phyloP scores from a whole-genome alignment of 2,329 filamentous ascomycete species.

The Drechslerella dactyloides region DNA sequence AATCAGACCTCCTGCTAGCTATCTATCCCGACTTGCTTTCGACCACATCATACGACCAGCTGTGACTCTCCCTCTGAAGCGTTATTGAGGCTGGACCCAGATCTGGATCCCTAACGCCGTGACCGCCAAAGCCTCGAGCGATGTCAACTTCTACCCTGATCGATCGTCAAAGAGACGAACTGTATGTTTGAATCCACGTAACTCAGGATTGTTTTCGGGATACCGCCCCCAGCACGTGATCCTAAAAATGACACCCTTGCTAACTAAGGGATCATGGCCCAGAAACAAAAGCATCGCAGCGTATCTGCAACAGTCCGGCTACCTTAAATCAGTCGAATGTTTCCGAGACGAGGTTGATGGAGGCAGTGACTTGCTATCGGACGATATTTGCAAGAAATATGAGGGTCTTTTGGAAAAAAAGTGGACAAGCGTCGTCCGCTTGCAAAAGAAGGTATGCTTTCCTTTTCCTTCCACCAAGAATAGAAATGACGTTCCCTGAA shows the following conservation, averaged over 20 bases:
- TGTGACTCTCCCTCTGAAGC: background rate
- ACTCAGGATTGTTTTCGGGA: background rate
- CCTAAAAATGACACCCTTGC: background rate
- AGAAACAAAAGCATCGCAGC: constrained; percentile 94
- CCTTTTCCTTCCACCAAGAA: background rate
- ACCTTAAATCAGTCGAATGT: constrained; percentile 66
- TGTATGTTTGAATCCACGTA: constrained; percentile 26
- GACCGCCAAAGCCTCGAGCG: constrained; percentile 5
- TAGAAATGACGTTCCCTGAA: background rate
- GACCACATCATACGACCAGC: background rate
- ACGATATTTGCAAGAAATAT: constrained; percentile 87
- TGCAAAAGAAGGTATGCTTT: constrained; percentile 84
- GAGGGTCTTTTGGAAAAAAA: constrained; percentile 95
- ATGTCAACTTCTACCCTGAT: constrained; percentile 43
- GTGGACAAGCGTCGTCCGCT: constrained; percentile 91
- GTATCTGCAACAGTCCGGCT: constrained; percentile 77
- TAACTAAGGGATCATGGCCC: background rate
- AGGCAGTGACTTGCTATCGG: constrained; percentile 73
- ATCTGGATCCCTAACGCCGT: background rate
- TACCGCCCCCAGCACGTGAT: background rate
- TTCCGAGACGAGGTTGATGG: constrained; percentile 79
- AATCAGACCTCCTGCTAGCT: background rate
- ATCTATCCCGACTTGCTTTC: background rate
- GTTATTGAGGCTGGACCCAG: background rate
- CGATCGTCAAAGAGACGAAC: constrained; percentile 49